Evolutionary conservation across 306 rosid species (phyloP).

Genomic region (Glycine tomentella): DNA sequence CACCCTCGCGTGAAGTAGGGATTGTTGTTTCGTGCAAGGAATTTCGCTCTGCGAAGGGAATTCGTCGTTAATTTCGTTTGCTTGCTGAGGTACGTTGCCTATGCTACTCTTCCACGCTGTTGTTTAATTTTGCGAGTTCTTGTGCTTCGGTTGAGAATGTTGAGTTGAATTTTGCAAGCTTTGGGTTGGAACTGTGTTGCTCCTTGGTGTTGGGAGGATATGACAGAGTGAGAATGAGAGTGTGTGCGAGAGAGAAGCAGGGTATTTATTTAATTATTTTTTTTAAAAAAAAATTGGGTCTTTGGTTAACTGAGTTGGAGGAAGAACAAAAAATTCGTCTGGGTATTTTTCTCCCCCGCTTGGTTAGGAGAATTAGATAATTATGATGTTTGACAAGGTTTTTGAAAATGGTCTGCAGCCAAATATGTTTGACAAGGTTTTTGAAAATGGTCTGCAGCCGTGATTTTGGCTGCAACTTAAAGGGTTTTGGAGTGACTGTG

Average conservation of each 20-base stretch:
- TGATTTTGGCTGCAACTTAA: not conserved
- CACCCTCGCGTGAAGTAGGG: not conserved
- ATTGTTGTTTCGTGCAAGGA: not conserved
- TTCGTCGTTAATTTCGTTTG: constrained; percentile 47
- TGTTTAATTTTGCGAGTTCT: constrained; percentile 34
- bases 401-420: not conserved
- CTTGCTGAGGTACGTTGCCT: constrained; percentile 51
- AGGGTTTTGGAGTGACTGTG: too few species aligned
- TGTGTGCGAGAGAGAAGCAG: not conserved
- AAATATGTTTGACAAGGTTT: constrained; percentile 23
- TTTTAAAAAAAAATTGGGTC: constrained; percentile 19
- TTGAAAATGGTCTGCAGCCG: not conserved
- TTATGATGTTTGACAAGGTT: constrained; percentile 22
- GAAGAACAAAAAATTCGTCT: not conserved
- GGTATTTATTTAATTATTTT: not conserved
- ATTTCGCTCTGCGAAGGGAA: constrained; percentile 37
- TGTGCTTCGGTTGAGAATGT: constrained; percentile 27
- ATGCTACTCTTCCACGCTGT: constrained; percentile 16
- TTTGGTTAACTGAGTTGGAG: constrained; percentile 35
- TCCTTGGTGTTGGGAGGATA: constrained; percentile 33
- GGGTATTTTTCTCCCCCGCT: not conserved
- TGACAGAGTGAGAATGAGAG: not conserved
- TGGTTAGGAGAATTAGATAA: constrained; percentile 6
- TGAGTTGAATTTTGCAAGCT: constrained; percentile 43
- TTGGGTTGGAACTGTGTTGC: constrained; percentile 40